Percentiles rank a stretch among this genome's conserved stretches.
Conservation (phyloP, 2,329 filamentous ascomycete species). For the Chaetoscypha palmicola region DNA sequence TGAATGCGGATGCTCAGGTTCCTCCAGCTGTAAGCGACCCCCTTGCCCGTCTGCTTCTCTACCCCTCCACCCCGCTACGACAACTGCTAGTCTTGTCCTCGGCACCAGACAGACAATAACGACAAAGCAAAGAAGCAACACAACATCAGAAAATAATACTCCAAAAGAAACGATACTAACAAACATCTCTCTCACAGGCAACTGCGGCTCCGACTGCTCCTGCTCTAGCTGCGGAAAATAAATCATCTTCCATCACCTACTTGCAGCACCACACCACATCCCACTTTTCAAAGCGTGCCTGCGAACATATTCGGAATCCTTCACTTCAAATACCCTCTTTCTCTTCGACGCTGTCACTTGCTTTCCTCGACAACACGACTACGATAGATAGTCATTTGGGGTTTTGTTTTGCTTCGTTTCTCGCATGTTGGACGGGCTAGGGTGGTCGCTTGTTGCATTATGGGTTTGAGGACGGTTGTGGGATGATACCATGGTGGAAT, state of each 20-base stretch:
- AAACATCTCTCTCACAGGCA: constrained; percentile 16
- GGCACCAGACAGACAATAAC: neutral
- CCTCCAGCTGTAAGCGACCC: constrained; percentile 31
- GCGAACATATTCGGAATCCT: constrained; percentile 1
- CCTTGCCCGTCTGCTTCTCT: constrained; percentile 7
- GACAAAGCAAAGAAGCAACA: neutral
- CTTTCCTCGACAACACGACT: constrained; percentile 2
- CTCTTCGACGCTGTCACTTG: constrained; percentile 1
- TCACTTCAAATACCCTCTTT: too few relatives aligned
- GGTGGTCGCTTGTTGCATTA: too few relatives aligned
- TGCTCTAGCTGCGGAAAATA: constrained; percentile 35
- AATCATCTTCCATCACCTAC: constrained; percentile 14
- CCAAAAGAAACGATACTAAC: neutral
- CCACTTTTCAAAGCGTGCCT: constrained; percentile 5
- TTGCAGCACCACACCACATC: too few relatives aligned
- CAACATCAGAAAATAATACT: neutral
- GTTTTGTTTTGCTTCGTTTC: too few relatives aligned
- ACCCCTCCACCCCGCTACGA: neutral
- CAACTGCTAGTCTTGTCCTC: neutral
- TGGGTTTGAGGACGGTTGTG: too few relatives aligned
- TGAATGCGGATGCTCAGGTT: constrained; percentile 34
- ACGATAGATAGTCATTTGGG: constrained; percentile 3
- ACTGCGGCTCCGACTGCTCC: constrained; percentile 29
- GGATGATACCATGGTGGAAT: constrained; percentile 5
- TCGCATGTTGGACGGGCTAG: neutral